phyloP scores from a whole-genome alignment of 345 rosid species.

The Rhizophora apiculata region DNA sequence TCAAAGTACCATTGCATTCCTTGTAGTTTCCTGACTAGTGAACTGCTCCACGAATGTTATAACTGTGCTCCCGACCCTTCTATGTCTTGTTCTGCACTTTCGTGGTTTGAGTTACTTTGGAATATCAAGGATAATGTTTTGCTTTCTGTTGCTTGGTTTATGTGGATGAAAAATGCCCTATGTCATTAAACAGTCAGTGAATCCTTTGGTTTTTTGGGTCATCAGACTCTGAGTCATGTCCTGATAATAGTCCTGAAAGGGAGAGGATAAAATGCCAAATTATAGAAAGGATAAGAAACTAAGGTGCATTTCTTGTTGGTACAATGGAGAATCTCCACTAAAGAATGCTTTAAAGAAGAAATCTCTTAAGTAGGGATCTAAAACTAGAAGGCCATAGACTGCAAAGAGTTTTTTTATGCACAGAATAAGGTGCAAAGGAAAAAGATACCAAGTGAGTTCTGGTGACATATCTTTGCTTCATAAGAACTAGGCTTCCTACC shows the following conservation, averaged over 20 bases:
- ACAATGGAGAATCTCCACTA: constrained; percentile 26
- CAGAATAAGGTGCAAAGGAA: too few relatives aligned
- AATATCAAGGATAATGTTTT: neutral
- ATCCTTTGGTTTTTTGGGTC: constrained; percentile 46
- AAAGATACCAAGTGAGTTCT: too few relatives aligned
- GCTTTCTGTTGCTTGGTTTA: neutral
- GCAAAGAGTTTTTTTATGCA: too few relatives aligned
- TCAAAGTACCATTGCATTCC: too few relatives aligned
- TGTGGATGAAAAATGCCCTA: constrained; percentile 16
- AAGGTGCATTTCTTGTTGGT: constrained; percentile 31
- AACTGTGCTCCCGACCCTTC: too few relatives aligned
- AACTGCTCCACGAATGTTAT: too few relatives aligned
- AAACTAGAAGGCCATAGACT: too few relatives aligned
- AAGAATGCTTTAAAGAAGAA: constrained; percentile 51
- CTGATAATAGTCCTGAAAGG: constrained; percentile 22
- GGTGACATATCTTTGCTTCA: too few relatives aligned
- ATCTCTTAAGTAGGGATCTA: constrained; percentile 29
- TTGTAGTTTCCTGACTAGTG: too few relatives aligned
- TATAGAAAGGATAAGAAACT: constrained; percentile 32
- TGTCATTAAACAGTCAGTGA: constrained; percentile 37
- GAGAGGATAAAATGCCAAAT: constrained; percentile 24
- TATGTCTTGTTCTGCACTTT: too few relatives aligned
- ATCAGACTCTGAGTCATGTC: constrained; percentile 76
- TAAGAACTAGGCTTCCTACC: too few relatives aligned
- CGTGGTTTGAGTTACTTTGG: neutral